Percentiles rank a stretch among this genome's conserved stretches.
Evolutionary conservation across 2,329 filamentous ascomycete species (phyloP).

Genomic region (Fusarium avenaceum): DNA sequence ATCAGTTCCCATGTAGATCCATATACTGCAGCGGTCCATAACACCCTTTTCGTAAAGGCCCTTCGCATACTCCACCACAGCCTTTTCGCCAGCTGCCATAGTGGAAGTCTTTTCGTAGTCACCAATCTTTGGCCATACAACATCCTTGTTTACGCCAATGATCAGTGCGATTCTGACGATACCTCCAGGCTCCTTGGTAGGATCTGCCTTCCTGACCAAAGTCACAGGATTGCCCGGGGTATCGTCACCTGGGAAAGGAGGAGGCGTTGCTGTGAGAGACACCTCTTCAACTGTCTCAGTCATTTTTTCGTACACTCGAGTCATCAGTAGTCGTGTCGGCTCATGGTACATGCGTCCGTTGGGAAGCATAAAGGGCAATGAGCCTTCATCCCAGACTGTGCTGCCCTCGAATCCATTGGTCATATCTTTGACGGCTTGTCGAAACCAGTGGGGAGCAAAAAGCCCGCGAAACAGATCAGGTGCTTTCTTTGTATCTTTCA

Average conservation of each 20-base stretch:
- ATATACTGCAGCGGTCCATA: background rate
- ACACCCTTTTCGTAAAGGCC: background rate
- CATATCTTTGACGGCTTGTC: background rate
- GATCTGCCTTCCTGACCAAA: background rate
- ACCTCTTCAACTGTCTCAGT: background rate
- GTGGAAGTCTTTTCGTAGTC: background rate
- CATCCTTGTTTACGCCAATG: background rate
- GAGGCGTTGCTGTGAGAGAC: background rate
- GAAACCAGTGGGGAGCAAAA: background rate
- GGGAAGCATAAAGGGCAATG: background rate
- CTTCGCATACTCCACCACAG: background rate
- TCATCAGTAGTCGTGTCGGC: background rate
- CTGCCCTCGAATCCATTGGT: background rate
- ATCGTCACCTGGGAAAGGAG: background rate
- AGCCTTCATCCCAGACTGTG: conserved; percentile 7
- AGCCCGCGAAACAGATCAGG: background rate
- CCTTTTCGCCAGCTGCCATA: background rate
- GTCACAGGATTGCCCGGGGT: background rate
- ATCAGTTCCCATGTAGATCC: background rate
- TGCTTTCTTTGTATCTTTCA: background rate
- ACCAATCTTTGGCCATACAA: background rate
- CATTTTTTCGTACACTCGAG: background rate
- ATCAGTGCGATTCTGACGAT: background rate
- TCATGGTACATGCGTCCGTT: background rate
- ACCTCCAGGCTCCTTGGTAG: background rate